Base-by-base conservation (phyloP, 352 stramenopile species). In the Phytophthora litchii region DNA sequence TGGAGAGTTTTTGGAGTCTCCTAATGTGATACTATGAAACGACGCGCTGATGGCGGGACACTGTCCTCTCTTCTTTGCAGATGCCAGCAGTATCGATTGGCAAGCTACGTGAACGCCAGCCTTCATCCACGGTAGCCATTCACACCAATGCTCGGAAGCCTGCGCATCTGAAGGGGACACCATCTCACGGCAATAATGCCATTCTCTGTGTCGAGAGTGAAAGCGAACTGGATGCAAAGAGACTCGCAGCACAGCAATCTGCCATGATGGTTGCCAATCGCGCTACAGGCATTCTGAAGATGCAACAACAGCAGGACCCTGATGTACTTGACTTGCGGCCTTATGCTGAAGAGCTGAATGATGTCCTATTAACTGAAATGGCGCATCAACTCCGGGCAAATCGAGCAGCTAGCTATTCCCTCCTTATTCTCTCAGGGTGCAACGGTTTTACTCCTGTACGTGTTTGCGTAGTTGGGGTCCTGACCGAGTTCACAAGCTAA, bases 351-450 rank as follows among this genome's bases (percentile, higher is more conserved):
- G 80, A 83, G 40, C 60, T 92, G 2, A 66, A 80, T 38, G 82
- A 90, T 46, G 64, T 72, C 20, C 35, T 92, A 43, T 52, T 92
- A 41, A 78, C 78, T 16, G 82, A 89, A 54, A 56, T 92, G 17
- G 78, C 78, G 3, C 67, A 70, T 12, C 82, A 92, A 53, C 38
- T 90, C 20, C 57, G 50, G 17, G 63, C 66, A 9, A 91, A 82
- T 36, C 48, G 77, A 21, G 48, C 45, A 16, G 47, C 45, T 17
- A 64, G 70, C 7, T 88, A 83, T 64, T 84, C 76, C 7, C 71
- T 68, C 0, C 40, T 89, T 13, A 61, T 89, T 8, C 54, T 91
- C 16, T 85, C 77, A 0, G 64, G 64, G 17, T 91, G 82, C 54
- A 76, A 83, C 19, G 60, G 56, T n/a, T 73, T 91, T 52, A 86